Evolutionary conservation across 768 basidiomycete species (phyloP).

Genomic region (Megacollybia marginata): DNA sequence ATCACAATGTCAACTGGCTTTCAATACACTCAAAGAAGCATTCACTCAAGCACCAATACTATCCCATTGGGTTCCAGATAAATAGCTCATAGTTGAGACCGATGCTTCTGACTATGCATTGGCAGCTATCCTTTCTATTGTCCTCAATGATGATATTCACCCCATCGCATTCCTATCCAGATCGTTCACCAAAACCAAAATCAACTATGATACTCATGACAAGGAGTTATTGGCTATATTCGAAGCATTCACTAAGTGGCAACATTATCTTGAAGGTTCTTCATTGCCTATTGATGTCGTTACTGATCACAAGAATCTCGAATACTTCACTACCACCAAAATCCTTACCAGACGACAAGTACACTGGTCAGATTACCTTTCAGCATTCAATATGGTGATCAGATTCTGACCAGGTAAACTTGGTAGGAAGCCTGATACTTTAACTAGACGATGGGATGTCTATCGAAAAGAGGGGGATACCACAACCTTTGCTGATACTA

Average conservation of each 20-base stretch:
- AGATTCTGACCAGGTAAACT: too few relatives aligned
- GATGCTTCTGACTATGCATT: constrained; percentile 14
- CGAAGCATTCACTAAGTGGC: constrained; percentile 16
- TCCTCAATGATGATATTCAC: constrained; percentile 13
- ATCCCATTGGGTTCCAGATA: constrained; percentile 12
- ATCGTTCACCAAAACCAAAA: constrained; percentile 18
- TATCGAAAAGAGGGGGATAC: too few relatives aligned
- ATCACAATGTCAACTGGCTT: not conserved
- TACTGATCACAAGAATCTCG: constrained; percentile 26
- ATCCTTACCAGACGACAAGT: constrained; percentile 25
- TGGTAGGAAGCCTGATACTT: too few relatives aligned
- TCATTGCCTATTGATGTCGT: constrained; percentile 11
- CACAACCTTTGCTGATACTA: too few relatives aligned
- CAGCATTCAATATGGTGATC: not conserved
- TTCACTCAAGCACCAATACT: not conserved
- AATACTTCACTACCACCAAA: constrained; percentile 21
- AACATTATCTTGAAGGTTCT: constrained; percentile 16
- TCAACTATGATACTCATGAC: constrained; percentile 33
- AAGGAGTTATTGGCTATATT: constrained; percentile 35
- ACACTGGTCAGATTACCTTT: constrained; percentile 24
- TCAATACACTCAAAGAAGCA: constrained; percentile 4
- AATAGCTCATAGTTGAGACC: constrained; percentile 1
- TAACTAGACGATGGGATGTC: too few relatives aligned
- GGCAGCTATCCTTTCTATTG: constrained; percentile 9
- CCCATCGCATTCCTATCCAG: constrained; percentile 24